Conservation (phyloP, 2,329 filamentous ascomycete species). For the Sporothrix euskadiensis region DNA sequence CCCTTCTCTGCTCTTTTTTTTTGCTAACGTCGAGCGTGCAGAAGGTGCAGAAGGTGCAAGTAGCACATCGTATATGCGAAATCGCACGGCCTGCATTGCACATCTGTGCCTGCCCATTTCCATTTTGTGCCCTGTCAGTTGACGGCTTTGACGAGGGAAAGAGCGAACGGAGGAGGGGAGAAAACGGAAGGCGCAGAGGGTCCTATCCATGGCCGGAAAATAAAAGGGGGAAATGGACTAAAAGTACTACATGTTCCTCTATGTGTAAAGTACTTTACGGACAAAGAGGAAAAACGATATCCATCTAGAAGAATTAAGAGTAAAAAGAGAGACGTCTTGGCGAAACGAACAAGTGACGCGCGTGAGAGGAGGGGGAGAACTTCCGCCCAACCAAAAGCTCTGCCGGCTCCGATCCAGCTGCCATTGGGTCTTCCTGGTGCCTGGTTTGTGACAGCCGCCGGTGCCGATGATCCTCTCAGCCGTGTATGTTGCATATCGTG, state of each 20-base stretch:
- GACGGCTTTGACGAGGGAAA: background rate
- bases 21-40: background rate
- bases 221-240: background rate
- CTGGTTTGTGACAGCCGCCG: constrained; percentile 4
- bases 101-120: background rate
- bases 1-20: background rate
- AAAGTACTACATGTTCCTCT: background rate
- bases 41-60: no score
- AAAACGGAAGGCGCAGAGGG: background rate
- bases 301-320: background rate
- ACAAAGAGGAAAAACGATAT: constrained; percentile 19
- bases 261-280: background rate
- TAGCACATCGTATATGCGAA: background rate
- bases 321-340: background rate
- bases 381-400: background rate
- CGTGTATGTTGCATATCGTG: background rate
- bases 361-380: background rate
- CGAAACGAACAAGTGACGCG: background rate
- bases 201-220: background rate
- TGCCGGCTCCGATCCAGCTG: background rate
- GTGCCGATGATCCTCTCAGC: constrained; percentile 4
- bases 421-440: background rate
- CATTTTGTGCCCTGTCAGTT: background rate
- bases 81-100: constrained; percentile 1
- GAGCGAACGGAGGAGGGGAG: background rate